Percentiles rank a stretch among this genome's conserved stretches.
Conservation (phyloP, 2,329 filamentous ascomycete species). For the Colletotrichum cordylinicola region DNA sequence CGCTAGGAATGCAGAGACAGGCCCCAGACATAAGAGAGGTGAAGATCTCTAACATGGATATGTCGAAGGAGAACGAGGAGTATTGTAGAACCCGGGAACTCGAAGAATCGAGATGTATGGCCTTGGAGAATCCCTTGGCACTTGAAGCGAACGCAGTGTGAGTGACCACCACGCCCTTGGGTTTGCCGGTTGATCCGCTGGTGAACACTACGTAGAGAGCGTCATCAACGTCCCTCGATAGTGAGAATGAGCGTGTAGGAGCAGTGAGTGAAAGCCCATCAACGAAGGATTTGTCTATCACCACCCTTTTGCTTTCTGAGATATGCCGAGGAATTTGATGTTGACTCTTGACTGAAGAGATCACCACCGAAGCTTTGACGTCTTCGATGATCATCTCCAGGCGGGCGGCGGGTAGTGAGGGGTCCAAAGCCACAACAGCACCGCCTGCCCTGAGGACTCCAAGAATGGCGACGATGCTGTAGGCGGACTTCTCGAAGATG, state of each 20-base stretch:
- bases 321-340: neutral
- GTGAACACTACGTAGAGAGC: conserved; percentile 4
- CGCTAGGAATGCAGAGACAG: conserved; percentile 42
- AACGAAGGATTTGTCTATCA: neutral
- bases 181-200: conserved; percentile 13
- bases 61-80: conserved; percentile 45
- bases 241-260: neutral
- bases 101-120: neutral
- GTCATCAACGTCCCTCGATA: neutral
- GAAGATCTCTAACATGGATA: conserved; percentile 43
- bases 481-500: conserved; percentile 14
- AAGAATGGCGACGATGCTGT: conserved; percentile 1
- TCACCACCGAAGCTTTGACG: neutral
- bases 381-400: conserved; percentile 1
- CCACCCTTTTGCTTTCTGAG: neutral
- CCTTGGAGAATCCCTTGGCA: neutral
- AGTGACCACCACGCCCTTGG: conserved; percentile 10
- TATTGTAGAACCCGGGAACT: conserved; percentile 38
- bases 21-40: conserved; percentile 39
- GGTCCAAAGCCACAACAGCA: conserved; percentile 2
- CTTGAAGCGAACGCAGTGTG: neutral
- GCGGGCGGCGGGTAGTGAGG: neutral
- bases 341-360: neutral
- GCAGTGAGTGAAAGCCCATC: neutral
- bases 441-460: conserved; percentile 2